Evolutionary conservation across 2,329 filamentous ascomycete species (phyloP), one percentile per base, ranked within the genome.

Genomic region (Calonectria honghensis): DNA sequence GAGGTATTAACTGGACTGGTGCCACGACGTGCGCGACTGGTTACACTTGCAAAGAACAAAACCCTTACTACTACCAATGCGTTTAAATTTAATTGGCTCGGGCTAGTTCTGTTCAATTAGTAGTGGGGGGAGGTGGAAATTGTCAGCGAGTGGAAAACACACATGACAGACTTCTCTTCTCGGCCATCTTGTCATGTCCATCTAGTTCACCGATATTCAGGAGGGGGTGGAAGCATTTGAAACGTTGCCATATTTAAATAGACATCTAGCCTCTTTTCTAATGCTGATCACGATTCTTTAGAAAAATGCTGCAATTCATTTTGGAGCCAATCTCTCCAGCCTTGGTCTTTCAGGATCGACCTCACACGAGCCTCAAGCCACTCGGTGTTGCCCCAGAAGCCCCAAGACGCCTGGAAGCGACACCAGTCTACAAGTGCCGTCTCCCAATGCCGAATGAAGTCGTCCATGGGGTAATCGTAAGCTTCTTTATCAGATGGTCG

Each of bases 371-470:
- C 89, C 78, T 91, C 88, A 0, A 92, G 86, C 90, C 90, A 92
- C 50, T 88, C 86, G 0, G 88, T 90, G 48, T 92, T 91, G 0
- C 90, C 90, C 90, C 90, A 92, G 73, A 91, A 91, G 0, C 90
- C 90, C 90, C 90, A 92, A 0, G 89, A 90, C 0, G 90, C 90
- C 81, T 91, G 90, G 68, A 92, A 92, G 7, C 90, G 82, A 73
- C 92, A 87, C 93, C 93, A 94, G 79, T 94, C 93, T 0, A 94
- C 91, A 4, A 94, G 81, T 0, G 93, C 92, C 4, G 88, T 89
- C 81, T 94, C 91, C 92, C 92, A 94, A 77, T 94, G 92, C 27
- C 88, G 83, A 6, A 88, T 80, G 20, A 94, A 90, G 0, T 84
- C 79, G 0, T 87, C 84, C 89, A 91, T 93, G 0, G 86, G 83